These are phyloP conservation scores for Nidula niveotomentosa DNA, from an alignment of 1,284 basidiomycete genomes.

Conservation along the genomic window DNA sequence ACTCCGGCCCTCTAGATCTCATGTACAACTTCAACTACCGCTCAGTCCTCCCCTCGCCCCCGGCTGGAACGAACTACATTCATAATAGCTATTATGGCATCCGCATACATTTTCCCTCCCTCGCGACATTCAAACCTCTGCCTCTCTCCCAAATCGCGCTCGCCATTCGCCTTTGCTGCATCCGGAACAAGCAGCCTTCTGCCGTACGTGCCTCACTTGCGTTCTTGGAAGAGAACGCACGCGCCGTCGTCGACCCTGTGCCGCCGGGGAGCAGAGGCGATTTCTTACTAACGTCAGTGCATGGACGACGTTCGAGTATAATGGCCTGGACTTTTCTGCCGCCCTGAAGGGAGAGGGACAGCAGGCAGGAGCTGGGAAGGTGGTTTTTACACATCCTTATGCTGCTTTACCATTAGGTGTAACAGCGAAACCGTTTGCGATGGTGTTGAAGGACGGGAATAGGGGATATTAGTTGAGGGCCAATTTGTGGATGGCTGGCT, in stretches of 20 bases:
- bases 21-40: not conserved
- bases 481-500: not conserved
- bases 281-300: not conserved
- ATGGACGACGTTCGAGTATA: not conserved
- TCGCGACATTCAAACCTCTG: not conserved
- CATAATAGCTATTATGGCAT: not conserved
- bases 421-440: not conserved
- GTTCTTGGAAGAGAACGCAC: not conserved
- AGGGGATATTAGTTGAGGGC: not conserved
- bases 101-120: not conserved
- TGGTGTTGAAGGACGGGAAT: not conserved
- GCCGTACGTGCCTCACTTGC: not conserved
- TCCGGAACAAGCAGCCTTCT: conserved; percentile 1
- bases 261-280: not conserved
- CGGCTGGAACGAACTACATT: not conserved
- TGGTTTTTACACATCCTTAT: not conserved
- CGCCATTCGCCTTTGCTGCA: not conserved
- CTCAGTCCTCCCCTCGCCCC: not conserved
- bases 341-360: not conserved
- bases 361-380: not conserved
- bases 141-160: not conserved
- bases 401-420: not conserved
- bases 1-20: not conserved
- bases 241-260: not conserved
- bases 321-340: not conserved